A percentile compares a stretch with the other conserved stretches of the same genome.
Evolutionary conservation across 1,139 yeast species (phyloP).

Genomic region (Suhomyces chickasaworum): DNA sequence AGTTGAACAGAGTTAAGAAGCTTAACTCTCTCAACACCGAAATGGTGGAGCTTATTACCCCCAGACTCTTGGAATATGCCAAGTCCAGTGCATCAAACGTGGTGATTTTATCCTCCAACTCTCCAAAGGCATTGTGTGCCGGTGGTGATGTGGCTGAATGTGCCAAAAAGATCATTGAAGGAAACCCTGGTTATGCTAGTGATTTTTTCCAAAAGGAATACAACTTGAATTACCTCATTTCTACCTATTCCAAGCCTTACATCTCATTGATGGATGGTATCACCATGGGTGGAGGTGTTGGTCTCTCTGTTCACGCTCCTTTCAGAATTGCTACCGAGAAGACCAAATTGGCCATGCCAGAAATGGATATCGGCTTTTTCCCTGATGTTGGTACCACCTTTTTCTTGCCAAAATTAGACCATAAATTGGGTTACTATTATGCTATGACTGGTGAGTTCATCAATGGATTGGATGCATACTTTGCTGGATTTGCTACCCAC

Average conservation of each 20-base stretch:
- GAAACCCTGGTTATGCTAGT: conserved; percentile 55
- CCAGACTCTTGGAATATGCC: conserved; percentile 75
- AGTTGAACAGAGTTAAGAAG: conserved; percentile 79
- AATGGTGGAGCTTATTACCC: conserved; percentile 76
- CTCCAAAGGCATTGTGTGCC: conserved; percentile 70
- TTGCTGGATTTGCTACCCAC: conserved; percentile 89
- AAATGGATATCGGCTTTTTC: conserved; percentile 93
- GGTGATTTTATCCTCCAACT: conserved; percentile 69
- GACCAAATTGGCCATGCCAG: conserved; percentile 96
- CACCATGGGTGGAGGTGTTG: conserved; percentile 99
- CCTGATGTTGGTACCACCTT: conserved; percentile 96
- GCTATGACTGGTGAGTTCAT: conserved; percentile 85
- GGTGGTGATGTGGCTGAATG: conserved; percentile 94
- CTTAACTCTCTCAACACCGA: conserved; percentile 80
- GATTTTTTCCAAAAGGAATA: conserved; percentile 81
- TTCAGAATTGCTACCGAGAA: conserved; percentile 89
- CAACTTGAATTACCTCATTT: conserved; percentile 73
- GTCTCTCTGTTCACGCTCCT: conserved; percentile 88
- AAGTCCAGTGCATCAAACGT: conserved; percentile 66
- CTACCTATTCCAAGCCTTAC: conserved; percentile 83
- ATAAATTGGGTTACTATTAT: conserved; percentile 79
- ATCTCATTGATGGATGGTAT: conserved; percentile 88
- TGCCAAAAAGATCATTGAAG: conserved; percentile 52
- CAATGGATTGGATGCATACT: conserved; percentile 75
- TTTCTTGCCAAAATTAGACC: conserved; percentile 81